These are phyloP conservation scores for Olyra latifolia DNA, from an alignment of 176 grass and related monocot species.

Conservation along the genomic window DNA sequence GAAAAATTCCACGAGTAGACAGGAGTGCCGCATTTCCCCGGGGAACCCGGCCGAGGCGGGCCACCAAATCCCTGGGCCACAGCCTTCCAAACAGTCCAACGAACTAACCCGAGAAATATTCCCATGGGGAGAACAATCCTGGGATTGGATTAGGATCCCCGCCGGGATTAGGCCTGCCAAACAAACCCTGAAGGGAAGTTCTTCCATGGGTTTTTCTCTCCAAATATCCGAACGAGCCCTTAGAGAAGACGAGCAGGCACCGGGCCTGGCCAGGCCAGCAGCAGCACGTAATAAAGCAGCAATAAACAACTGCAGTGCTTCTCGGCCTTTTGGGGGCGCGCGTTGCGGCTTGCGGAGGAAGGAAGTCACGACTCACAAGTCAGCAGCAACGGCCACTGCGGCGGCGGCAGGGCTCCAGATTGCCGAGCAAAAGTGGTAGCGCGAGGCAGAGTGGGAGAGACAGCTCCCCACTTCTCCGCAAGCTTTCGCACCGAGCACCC, in stretches of 20 bases:
- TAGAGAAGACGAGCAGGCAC: not conserved
- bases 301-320: not conserved
- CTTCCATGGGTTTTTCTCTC: too few species aligned
- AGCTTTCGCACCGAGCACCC: not conserved
- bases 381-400: constrained; percentile 23
- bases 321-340: not conserved
- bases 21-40: too few species aligned
- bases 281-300: not conserved
- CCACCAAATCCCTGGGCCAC: too few species aligned
- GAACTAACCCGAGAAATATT: too few species aligned
- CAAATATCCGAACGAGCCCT: too few species aligned
- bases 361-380: not conserved
- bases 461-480: not conserved
- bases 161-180: too few species aligned
- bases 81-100: too few species aligned
- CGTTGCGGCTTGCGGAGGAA: constrained; percentile 34
- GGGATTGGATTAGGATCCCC: too few species aligned
- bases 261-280: not conserved
- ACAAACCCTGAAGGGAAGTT: too few species aligned
- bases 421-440: constrained; percentile 5
- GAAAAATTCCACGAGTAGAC: too few species aligned
- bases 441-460: not conserved
- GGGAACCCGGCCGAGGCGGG: too few species aligned
- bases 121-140: too few species aligned
- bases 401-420: constrained; percentile 5